Evolutionary conservation across 495 filamentous ascomycete species (phyloP).

Genomic region (Penicillium pulvis): DNA sequence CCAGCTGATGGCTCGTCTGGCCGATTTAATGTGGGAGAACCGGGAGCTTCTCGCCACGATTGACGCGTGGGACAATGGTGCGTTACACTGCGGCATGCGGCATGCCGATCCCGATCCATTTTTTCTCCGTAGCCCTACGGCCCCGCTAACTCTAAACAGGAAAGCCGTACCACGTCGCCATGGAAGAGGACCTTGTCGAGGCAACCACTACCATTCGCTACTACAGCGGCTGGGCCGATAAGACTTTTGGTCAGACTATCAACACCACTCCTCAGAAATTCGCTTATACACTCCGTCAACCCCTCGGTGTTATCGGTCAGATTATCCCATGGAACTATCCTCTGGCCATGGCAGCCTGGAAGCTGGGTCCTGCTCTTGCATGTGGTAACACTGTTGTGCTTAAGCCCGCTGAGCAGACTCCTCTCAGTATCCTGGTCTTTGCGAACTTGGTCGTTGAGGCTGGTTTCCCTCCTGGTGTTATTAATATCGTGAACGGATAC

Average conservation of each 20-base stretch:
- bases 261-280: conserved; percentile 77
- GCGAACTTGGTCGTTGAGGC: conserved; percentile 80
- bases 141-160: conserved; percentile 23
- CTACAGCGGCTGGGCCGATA: conserved; percentile 90
- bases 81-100: neutral
- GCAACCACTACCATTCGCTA: conserved; percentile 72
- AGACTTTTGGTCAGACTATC: conserved; percentile 88
- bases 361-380: conserved; percentile 58
- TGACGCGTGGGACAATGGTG: conserved; percentile 91
- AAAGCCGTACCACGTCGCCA: conserved; percentile 75
- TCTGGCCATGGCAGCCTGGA: conserved; percentile 86
- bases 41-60: conserved; percentile 80
- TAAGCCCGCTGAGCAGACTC: conserved; percentile 91
- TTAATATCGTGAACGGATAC: conserved; percentile 85
- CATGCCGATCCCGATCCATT: conserved; percentile 1
- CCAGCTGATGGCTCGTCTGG: conserved; percentile 71
- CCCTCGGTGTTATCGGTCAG: conserved; percentile 85
- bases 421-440: conserved; percentile 77
- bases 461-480: conserved; percentile 85
- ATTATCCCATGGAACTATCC: conserved; percentile 96
- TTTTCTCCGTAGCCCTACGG: neutral
- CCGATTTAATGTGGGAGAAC: conserved; percentile 70
- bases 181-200: conserved; percentile 74
- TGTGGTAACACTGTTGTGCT: conserved; percentile 80
- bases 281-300: conserved; percentile 86